These are phyloP conservation scores for Fusarium sp. DNA, from an alignment of 2,329 filamentous ascomycete species.

Conservation along the genomic window DNA sequence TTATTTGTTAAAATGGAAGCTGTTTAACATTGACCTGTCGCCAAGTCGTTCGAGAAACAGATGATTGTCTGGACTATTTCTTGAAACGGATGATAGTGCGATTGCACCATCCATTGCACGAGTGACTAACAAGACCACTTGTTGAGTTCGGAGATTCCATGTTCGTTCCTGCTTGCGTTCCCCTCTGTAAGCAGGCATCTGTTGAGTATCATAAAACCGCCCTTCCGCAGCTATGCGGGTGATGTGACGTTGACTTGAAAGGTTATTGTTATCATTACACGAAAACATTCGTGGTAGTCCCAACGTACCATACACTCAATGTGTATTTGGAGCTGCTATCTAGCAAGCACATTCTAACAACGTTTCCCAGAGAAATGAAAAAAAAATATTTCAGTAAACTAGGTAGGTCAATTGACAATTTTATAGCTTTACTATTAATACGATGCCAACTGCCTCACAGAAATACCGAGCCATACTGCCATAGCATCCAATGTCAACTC, in stretches of 20 bases:
- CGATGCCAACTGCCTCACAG: background rate
- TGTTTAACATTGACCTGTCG: background rate
- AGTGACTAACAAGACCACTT: background rate
- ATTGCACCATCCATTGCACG: constrained; percentile 22
- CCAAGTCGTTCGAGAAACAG: background rate
- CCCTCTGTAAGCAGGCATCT: background rate
- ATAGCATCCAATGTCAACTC: background rate
- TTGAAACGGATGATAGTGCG: constrained; percentile 2
- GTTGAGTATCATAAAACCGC: background rate
- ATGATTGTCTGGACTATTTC: constrained; percentile 22
- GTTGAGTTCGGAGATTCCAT: background rate
- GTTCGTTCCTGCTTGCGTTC: background rate
- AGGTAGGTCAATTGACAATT: background rate
- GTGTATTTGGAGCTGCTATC: too few relatives aligned
- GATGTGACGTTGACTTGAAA: background rate
- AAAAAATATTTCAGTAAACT: accelerated
- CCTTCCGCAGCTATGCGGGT: too few relatives aligned
- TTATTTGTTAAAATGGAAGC: constrained; percentile 18
- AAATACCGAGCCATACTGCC: background rate
- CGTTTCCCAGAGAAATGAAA: background rate
- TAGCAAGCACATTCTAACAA: background rate
- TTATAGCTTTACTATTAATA: background rate
- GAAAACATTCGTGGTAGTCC: background rate
- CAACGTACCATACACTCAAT: accelerated
- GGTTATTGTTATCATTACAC: accelerated